Evolutionary conservation across 257 asterid species (phyloP).

Genomic region (Catharanthus roseus): DNA sequence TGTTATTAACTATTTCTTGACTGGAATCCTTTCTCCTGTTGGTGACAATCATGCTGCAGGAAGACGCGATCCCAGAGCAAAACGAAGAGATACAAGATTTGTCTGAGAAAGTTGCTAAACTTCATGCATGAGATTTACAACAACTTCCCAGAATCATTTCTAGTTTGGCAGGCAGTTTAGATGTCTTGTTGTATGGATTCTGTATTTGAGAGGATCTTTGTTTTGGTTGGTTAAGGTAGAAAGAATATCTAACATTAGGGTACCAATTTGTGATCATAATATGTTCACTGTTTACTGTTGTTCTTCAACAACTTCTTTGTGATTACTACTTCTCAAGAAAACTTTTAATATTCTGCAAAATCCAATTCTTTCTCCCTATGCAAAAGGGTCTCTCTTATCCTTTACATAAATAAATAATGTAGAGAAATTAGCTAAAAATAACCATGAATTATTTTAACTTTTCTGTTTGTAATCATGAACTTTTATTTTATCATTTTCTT

Average conservation of each 20-base stretch:
- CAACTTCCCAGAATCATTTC: background rate
- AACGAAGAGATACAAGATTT: constrained; percentile 30
- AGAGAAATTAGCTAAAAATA: too few relatives aligned
- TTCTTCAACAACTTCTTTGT: background rate
- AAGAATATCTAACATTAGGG: constrained; percentile 25
- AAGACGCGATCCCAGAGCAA: constrained; percentile 33
- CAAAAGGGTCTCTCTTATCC: background rate
- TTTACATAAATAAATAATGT: too few relatives aligned
- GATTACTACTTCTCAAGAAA: background rate
- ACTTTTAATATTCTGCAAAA: background rate
- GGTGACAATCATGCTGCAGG: constrained; percentile 11
- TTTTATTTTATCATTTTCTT: too few relatives aligned
- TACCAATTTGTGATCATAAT: background rate
- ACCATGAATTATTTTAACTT: too few relatives aligned
- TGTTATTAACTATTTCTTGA: background rate
- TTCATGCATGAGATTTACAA: constrained; percentile 25
- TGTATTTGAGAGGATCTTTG: constrained; percentile 5
- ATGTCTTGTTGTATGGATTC: constrained; percentile 4
- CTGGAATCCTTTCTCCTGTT: too few relatives aligned
- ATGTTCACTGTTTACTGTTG: background rate
- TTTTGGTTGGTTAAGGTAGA: constrained; percentile 25
- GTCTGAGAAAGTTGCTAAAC: constrained; percentile 27
- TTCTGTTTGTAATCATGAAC: too few relatives aligned
- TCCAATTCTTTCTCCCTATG: background rate
- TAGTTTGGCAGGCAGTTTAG: background rate